Evolutionary conservation across 1,284 basidiomycete genomes (phyloP).

Genomic region (Fomitopsis betulina): DNA sequence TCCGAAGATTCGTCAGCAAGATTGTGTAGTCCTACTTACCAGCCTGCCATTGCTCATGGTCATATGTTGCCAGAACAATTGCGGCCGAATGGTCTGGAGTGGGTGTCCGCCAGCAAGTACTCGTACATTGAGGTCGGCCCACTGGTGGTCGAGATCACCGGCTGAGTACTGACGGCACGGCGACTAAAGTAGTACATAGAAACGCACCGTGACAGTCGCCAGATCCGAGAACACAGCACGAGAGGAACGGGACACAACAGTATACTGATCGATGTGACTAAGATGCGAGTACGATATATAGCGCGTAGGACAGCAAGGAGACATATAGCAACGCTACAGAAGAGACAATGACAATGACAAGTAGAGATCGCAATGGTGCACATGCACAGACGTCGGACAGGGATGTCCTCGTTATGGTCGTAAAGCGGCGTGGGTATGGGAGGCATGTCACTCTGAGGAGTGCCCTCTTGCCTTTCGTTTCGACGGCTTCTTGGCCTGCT

Average conservation of each 20-base stretch:
- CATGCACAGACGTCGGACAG: not conserved
- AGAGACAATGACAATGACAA: not conserved
- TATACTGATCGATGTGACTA: not conserved
- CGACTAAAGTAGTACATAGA: too few relatives aligned
- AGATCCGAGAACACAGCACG: not conserved
- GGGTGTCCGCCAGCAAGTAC: too few relatives aligned
- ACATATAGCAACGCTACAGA: slow-evolving; percentile 12
- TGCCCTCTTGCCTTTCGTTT: slow-evolving; percentile 16
- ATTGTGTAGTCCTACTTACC: too few relatives aligned
- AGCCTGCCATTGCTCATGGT: too few relatives aligned
- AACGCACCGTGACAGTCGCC: too few relatives aligned
- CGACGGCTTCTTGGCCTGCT: slow-evolving; percentile 15
- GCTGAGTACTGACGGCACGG: too few relatives aligned
- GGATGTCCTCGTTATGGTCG: not conserved
- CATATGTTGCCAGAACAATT: too few relatives aligned
- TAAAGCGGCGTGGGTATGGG: not conserved
- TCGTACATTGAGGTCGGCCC: too few relatives aligned
- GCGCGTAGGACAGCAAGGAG: slow-evolving; percentile 14
- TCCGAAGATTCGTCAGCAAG: too few relatives aligned
- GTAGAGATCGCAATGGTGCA: not conserved
- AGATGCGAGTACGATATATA: not conserved
- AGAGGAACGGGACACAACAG: not conserved
- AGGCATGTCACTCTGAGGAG: slow-evolving; percentile 11
- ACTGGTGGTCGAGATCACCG: too few relatives aligned
- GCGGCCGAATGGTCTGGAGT: too few relatives aligned